phyloP scores from a whole-genome alignment of 129 eudicot genomes.

The Deinandra increscens region DNA sequence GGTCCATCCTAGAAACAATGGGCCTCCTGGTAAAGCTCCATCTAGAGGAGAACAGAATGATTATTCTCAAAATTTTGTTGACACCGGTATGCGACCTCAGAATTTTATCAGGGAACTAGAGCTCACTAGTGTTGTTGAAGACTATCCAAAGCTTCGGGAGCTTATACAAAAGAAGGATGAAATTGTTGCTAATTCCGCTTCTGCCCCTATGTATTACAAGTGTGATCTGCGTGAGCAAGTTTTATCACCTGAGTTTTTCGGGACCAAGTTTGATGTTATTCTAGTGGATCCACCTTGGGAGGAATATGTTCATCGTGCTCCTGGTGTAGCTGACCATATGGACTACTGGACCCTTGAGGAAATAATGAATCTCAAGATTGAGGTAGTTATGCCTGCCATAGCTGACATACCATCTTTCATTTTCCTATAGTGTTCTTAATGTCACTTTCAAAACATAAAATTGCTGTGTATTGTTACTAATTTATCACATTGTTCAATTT shows the following conservation, averaged over 20 bases:
- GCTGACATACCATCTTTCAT: too few species aligned
- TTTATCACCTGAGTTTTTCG: conserved; percentile 80
- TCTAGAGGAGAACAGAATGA: conserved; percentile 99
- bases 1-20: conserved; percentile 64
- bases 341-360: conserved; percentile 96
- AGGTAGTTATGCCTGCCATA: conserved; percentile 46
- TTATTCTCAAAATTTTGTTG: conserved; percentile 98
- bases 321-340: conserved; percentile 97
- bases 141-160: conserved; percentile 94
- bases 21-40: conserved; percentile 93
- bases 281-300: conserved; percentile 99
- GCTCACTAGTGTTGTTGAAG: conserved; percentile 97
- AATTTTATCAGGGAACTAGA: conserved; percentile 93
- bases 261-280: conserved; percentile 96
- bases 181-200: conserved; percentile 80
- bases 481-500: not conserved
- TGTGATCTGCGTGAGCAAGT: conserved; percentile 83
- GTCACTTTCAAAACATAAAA: not conserved
- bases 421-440: not conserved
- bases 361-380: conserved; percentile 92
- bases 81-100: conserved; percentile 97
- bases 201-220: conserved; percentile 92
- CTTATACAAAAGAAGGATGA: conserved; percentile 97
- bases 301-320: conserved; percentile 98
- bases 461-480: not conserved